Base-by-base conservation (phyloP, 1,139 yeast species). In the Candida sanyaensis region DNA sequence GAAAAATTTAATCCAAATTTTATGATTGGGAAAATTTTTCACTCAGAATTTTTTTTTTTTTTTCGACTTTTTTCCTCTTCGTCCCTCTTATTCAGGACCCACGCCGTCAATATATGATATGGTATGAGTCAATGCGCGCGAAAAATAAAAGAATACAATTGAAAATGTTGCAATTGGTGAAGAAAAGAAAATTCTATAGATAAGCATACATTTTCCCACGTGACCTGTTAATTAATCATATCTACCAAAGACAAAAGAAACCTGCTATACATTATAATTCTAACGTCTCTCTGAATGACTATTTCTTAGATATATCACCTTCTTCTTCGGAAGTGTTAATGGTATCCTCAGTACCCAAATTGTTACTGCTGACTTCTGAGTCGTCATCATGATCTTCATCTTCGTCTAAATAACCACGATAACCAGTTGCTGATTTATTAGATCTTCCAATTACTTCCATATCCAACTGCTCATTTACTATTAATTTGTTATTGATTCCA, bases 291-390 rank as follows among this genome's bases (percentile, higher is more conserved):
- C 27, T 4, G 7, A 26, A 11, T 21, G 24, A 37, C 30, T 37
- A 30, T 12, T 31, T 42, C 27, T 39, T 44, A 5, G 46, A 17
- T 2, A 39, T 11, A 4, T 42, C 42, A 4, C 24, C 42, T 21
- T 51, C 53, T 12, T 45, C 53, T 23, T 51, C 60, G 4, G 68
- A 62, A 4, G 65, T 56, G 21, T 60, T 57, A 5, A 65, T 64
- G 34, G 62, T 64, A 46, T 65, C 68, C 34, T 58, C 62, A 10
- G 55, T 64, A 11, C 51, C 59, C 3, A 53, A 53, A 9, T 55
- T 51, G 24, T 31, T 40, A 33, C 51, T 50, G 30, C 46, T 48
- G 37, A 58, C 58, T 33, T 60, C 64, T 10, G 50, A 50, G 12
- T 57, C 41, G 36, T 49, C 50, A 27, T 43, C 50, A 6, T 43